These are phyloP conservation scores for Xanthoconium separans DNA, from an alignment of 1,284 basidiomycete genomes.

Conservation along the genomic window DNA sequence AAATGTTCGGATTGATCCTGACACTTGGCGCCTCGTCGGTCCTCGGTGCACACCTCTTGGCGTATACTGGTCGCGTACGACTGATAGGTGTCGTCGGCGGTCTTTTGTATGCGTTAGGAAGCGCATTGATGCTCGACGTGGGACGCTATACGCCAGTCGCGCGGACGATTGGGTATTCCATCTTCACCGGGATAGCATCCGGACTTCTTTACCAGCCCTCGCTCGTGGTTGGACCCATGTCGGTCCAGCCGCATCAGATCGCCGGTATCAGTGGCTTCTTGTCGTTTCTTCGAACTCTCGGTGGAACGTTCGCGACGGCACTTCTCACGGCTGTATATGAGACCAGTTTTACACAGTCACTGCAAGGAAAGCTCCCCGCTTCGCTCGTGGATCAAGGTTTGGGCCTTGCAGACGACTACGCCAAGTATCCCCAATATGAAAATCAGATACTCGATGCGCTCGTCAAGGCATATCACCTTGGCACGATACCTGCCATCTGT, in stretches of 20 bases:
- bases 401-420: slow-evolving; percentile 28
- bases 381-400: slow-evolving; percentile 32
- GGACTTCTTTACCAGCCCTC: slow-evolving; percentile 36
- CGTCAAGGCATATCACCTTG: slow-evolving; percentile 34
- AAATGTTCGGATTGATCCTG: slow-evolving; percentile 34
- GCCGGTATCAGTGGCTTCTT: slow-evolving; percentile 37
- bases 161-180: slow-evolving; percentile 32
- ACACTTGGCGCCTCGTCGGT: slow-evolving; percentile 34
- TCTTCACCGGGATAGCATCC: slow-evolving; percentile 31
- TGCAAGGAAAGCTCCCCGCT: slow-evolving; percentile 26
- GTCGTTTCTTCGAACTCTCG: slow-evolving; percentile 34
- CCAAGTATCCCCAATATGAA: slow-evolving; percentile 34
- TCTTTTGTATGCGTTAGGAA: slow-evolving; percentile 30
- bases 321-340: slow-evolving; percentile 34
- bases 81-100: slow-evolving; percentile 31
- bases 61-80: slow-evolving; percentile 31
- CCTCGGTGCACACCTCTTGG: slow-evolving; percentile 32
- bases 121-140: slow-evolving; percentile 31
- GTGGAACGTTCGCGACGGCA: slow-evolving; percentile 37
- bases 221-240: slow-evolving; percentile 36
- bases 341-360: slow-evolving; percentile 31
- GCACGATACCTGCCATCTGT: slow-evolving; percentile 33
- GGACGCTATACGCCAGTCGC: slow-evolving; percentile 29
- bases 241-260: slow-evolving; percentile 34
- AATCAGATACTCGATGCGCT: slow-evolving; percentile 32